Evolutionary conservation across 2,329 filamentous ascomycete genomes (phyloP), one percentile per base, ranked within the genome.

Genomic region (Graphiopsis chlorocephala): DNA sequence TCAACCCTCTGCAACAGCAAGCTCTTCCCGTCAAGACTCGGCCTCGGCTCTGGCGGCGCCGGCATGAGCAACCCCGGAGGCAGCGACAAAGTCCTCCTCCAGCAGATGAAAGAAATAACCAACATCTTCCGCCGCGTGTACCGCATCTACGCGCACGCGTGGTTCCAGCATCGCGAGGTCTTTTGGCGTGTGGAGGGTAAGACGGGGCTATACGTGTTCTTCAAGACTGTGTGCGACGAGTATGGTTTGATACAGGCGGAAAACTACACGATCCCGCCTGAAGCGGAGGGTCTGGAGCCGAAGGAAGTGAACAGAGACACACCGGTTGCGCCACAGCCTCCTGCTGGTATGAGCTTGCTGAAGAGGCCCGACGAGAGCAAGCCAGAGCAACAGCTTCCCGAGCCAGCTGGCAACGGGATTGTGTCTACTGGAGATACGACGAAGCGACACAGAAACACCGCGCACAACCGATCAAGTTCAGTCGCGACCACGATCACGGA

Each of bases 131-230:
- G 95, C 64, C 86, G 95, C 15, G 86, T 98, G 58, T 96, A 99
- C 78, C 87, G 95, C 66, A 98, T 99, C 78, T 99, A 98, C 75
- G 95, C 95, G 55, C 95, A 99, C 76, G 95, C 95, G 8, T 99
- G 95, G 95, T 99, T 97, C 77, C 93, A 97, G 79, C 95, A 99
- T 77, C 87, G 93, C 53, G 90, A 90, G 63, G 92, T 97, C 61
- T 99, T 98, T 77, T 98, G 94, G 93, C 88, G 91, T 47, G 90
- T 98, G 1, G 95, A 99, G 79, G 86, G 87, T 11, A 88, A 93
- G 75, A 92, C 92, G n/a, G 95, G 95, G 0, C 81, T 99, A 12
- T 99, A 99, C 76, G 87, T 96, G 65, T 90, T 99, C 73, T 99
- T 98, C 84, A 98, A 97, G 83, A 95, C 90, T 0, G 93, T 98